phyloP scores from a whole-genome alignment of 2,329 filamentous ascomycete genomes.

The Aureobasidium lini region DNA sequence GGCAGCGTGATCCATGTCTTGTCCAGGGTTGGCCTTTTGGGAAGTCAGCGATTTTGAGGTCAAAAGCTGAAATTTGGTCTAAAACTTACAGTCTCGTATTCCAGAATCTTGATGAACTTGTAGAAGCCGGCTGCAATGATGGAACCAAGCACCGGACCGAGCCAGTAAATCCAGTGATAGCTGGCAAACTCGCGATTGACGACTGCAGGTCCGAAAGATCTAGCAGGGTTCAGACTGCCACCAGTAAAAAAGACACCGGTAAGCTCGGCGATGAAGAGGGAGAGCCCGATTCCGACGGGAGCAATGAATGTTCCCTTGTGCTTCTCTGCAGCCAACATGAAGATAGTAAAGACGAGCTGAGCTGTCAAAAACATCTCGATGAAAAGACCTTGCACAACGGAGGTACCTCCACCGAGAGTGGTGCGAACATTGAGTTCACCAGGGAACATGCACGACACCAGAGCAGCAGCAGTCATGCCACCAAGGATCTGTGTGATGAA shows the following conservation, averaged over 20 bases:
- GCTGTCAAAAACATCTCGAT: conserved; percentile 35
- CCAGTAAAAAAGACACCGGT: conserved; percentile 30
- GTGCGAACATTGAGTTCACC: conserved; percentile 31
- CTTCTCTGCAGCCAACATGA: conserved; percentile 36
- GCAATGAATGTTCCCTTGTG: conserved; percentile 39
- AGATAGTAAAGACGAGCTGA: conserved; percentile 35
- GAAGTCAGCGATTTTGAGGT: background rate
- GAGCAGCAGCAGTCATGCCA: conserved; percentile 29
- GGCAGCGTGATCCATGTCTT: conserved; percentile 20
- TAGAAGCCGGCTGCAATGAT: conserved; percentile 28
- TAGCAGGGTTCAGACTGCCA: conserved; percentile 28
- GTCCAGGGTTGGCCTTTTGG: conserved; percentile 23
- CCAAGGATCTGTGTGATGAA: conserved; percentile 32
- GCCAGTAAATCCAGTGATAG: conserved; percentile 29
- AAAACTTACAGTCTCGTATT: conserved; percentile 24
- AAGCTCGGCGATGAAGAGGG: conserved; percentile 42
- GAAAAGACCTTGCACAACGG: conserved; percentile 32
- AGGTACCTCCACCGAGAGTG: conserved; percentile 28
- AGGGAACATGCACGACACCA: conserved; percentile 31
- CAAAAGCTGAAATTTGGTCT: no score
- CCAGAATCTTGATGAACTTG: conserved; percentile 27
- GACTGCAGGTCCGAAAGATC: conserved; percentile 28
- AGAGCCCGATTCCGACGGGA: conserved; percentile 35
- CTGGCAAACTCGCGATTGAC: conserved; percentile 22
- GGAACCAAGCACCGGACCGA: conserved; percentile 25